Base-by-base conservation (phyloP, 1,284 basidiomycete genomes). In the Ceratobasidium sp. region DNA sequence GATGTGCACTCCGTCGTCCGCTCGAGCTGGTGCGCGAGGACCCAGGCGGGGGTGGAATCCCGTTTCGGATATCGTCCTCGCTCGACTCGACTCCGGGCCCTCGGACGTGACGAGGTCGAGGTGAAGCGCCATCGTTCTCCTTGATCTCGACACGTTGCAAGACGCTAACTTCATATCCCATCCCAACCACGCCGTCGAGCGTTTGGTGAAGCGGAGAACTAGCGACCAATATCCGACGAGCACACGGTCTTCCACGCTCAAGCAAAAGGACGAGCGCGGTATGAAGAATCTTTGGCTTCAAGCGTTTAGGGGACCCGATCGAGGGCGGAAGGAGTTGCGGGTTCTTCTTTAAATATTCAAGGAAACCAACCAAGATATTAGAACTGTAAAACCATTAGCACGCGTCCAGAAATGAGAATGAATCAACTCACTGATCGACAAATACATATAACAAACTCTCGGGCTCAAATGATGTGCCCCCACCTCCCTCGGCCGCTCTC, bases 171-270 rank as follows among this genome's bases (percentile, higher is more conserved):
- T 93, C 91, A 77, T 93, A 96, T 1, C 91, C 93, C 43, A 94
- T 82, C 64, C 87, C 84, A 76, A 90, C 86, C 32, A 92, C 89
- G 8, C 85, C 82, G 30, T 92, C 89, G 83, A 95, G 76, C 32
- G 92, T 89, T 77, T 93, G 91, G 79, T 92, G 91, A 41, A 95
- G 81, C 0, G 93, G 93, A 23, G 90, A 92, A 9, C 91, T 92
- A 0, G 92, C 89, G 41, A 92, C 93, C 14, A 93, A 84, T 21
- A 92, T 91, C 39, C 92, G 87, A 59, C 88, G 83, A 1, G 85
- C 86, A 65, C 91, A 84, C 0, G 87, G 84, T 26, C 92, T 84
- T 5, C 91, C 92, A 30, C 92, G 87, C 78, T 92, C 90, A 32
- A 92, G 84, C 59, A 92, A 85, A 45, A 92, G 85, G 0, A 88